Conservation (phyloP, 257 asterid genomes). For the Rauvolfia tetraphylla region DNA sequence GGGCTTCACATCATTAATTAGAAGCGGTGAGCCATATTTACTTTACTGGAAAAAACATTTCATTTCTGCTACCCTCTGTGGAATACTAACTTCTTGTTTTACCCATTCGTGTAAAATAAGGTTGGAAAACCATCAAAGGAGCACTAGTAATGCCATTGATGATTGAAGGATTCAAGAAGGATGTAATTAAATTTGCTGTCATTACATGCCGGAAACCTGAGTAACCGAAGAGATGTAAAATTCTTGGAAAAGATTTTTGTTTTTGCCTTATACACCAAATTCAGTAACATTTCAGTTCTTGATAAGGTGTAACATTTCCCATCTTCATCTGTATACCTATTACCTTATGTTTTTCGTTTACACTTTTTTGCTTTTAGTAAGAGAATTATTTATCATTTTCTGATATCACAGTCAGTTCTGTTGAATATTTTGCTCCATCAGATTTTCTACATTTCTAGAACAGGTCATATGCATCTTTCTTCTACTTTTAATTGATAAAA, state of each 20-base stretch:
- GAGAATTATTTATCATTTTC: too few species aligned
- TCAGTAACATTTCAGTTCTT: too few species aligned
- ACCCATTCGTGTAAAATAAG: conserved; percentile 24
- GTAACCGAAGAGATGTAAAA: conserved; percentile 9
- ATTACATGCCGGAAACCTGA: conserved; percentile 76
- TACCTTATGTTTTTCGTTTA: background rate
- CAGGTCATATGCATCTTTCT: too few species aligned
- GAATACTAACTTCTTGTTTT: background rate
- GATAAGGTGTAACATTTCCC: too few species aligned
- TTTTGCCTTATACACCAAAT: background rate
- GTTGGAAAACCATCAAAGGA: conserved; percentile 94
- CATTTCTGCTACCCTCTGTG: background rate
- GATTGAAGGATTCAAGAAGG: conserved; percentile 86
- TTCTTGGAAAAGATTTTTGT: background rate
- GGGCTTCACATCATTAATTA: conserved; percentile 74
- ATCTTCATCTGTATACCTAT: background rate
- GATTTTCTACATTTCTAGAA: too few species aligned
- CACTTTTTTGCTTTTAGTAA: background rate
- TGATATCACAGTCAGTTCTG: too few species aligned
- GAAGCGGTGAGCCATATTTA: conserved; percentile 50
- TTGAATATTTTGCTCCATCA: too few species aligned
- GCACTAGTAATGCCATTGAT: conserved; percentile 90
- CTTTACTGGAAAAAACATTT: background rate
- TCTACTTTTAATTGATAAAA: too few species aligned
- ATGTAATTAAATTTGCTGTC: conserved; percentile 74